These are phyloP conservation scores for Amphibolis antarctica DNA, from an alignment of 106 monocot species.

Conservation along the genomic window DNA sequence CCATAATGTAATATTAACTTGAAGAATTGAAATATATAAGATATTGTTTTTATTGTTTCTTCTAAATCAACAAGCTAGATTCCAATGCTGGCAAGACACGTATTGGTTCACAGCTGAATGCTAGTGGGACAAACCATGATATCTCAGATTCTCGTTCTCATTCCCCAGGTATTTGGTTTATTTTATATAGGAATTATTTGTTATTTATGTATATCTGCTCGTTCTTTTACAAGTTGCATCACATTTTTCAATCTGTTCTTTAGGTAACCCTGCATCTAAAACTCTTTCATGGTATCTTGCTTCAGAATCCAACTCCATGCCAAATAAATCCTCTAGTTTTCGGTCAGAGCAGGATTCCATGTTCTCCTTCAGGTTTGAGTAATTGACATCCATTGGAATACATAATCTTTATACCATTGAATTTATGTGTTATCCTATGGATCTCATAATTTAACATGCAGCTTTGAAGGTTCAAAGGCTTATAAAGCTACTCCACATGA, in stretches of 20 bases:
- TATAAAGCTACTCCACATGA: constrained; percentile 30
- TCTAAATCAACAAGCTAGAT: constrained; percentile 27
- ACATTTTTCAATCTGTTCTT: not conserved
- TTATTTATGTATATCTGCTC: not conserved
- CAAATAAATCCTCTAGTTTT: constrained; percentile 26
- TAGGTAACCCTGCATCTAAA: constrained; percentile 10
- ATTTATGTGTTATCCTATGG: not conserved
- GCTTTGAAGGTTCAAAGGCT: constrained; percentile 22
- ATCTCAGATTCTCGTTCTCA: constrained; percentile 35
- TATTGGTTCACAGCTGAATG: constrained; percentile 11
- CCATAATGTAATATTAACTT: not conserved
- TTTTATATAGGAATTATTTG: not conserved
- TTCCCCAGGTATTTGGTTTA: constrained; percentile 32
- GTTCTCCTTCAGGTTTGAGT: not conserved
- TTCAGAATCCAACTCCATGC: constrained; percentile 35
- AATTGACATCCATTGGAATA: not conserved
- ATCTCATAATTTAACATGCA: constrained; percentile 6
- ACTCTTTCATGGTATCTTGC: constrained; percentile 75
- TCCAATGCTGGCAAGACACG: constrained; percentile 22
- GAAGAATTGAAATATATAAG: not conserved
- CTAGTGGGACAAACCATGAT: constrained; percentile 14
- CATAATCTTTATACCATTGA: not conserved
- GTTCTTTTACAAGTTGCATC: not conserved
- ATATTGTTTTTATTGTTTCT: not conserved
- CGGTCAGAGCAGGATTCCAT: constrained; percentile 23